Base-by-base conservation (phyloP, 192 early-diverging fungal species). In the Podochytrium sp. region DNA sequence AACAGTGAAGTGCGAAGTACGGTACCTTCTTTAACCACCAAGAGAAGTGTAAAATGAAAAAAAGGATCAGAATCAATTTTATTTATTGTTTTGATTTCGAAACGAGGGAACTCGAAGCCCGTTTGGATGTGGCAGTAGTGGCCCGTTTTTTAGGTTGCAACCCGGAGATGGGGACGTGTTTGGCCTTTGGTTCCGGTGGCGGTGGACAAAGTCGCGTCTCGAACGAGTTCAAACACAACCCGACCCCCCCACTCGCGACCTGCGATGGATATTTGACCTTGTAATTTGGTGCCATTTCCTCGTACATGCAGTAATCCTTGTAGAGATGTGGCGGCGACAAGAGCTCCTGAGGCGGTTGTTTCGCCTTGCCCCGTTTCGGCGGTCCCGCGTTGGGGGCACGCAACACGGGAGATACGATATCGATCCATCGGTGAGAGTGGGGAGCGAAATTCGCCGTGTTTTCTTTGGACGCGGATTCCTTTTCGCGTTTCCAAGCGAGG, bases 391-490 rank as follows among this genome's bases (percentile, higher is more conserved):
- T 7, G 20, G 7, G 43, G 10, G 43, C 43, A n/a, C n/a, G n/a
- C n/a, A n/a, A n/a, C n/a, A n/a, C n/a, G 6, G 58, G 33, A 40
- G 66, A 29, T 16, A 69, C 51, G 29, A 69, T 56, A 40, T 69
- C 66, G 37, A 69, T 51, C 66, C 66, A 69, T 23, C 66, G 66
- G 30, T 53, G 47, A 3, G 66, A 29, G 33, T 69, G 66, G 3
- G 30, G 10, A 1, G 51, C 66, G 38, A 69, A 69, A 35, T 47
- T 47, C 7, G 14, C 29, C 14, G 14, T 55, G 30, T 55, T 55
- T 7, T 55, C 7, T 6, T 20, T 20, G 52, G 20, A 27, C 25
- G 10, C 16, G 4, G 20, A 10, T 16, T 34, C 59, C 59, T 61
- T 61, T 34, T 61, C 59, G 6, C 23, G 5, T 40, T 34, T 20